Evolutionary conservation across 148 eudicot species (phyloP).

Genomic region (Chenopodium suecicum): DNA sequence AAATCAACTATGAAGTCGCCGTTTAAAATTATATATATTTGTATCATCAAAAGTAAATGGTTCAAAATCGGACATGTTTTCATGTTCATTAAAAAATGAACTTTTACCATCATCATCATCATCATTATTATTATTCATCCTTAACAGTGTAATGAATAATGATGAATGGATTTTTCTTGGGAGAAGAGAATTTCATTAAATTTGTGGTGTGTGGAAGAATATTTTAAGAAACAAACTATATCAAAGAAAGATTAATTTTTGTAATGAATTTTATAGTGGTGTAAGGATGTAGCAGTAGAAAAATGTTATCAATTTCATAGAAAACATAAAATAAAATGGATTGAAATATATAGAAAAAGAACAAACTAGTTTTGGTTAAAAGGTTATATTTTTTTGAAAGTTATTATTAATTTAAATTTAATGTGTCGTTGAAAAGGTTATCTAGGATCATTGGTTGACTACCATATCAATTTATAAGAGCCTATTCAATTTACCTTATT

Average conservation of each 20-base stretch:
- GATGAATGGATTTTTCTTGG: too few relatives aligned
- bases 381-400: too few relatives aligned
- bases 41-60: neutral
- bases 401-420: too few relatives aligned
- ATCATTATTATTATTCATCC: neutral
- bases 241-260: neutral
- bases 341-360: neutral
- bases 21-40: neutral
- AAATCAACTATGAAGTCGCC: neutral
- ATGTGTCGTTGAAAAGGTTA: too few relatives aligned
- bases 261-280: neutral
- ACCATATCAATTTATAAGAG: too few relatives aligned
- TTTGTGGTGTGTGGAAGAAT: neutral
- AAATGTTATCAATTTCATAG: neutral
- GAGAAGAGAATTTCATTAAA: neutral
- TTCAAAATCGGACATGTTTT: neutral
- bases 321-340: neutral
- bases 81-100: too few relatives aligned
- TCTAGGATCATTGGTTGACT: neutral
- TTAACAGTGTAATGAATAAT: neutral
- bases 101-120: neutral
- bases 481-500: too few relatives aligned
- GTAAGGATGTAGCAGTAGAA: neutral
- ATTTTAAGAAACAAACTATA: too few relatives aligned
- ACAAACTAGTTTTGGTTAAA: neutral